Percentiles rank a stretch among this genome's conserved stretches.
phyloP scores from a whole-genome alignment of 2,329 filamentous ascomycete genomes.

The Alternaria incomplexa region DNA sequence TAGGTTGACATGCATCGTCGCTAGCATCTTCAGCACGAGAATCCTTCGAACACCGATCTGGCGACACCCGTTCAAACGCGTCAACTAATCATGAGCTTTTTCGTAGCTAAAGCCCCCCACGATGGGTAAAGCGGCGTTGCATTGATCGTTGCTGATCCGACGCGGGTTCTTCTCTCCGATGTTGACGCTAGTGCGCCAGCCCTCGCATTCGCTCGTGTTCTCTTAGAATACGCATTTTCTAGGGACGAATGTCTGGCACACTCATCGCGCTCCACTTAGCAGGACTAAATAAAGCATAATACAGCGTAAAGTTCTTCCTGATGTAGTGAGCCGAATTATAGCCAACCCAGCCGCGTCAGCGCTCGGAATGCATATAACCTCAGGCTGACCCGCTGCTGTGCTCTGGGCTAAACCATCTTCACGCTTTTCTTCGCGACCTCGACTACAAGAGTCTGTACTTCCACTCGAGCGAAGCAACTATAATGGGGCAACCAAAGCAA shows the following conservation, averaged over 20 bases:
- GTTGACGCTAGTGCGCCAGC: not conserved
- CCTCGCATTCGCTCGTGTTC: not conserved
- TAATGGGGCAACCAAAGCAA: not conserved
- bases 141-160: not conserved
- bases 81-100: not conserved
- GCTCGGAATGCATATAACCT: not conserved
- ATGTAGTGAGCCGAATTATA: not conserved
- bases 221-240: not conserved
- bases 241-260: not conserved
- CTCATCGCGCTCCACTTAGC: not conserved
- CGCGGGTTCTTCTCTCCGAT: not conserved
- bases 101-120: not conserved
- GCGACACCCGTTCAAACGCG: not conserved
- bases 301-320: not conserved
- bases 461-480: not conserved
- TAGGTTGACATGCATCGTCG: not conserved
- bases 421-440: not conserved
- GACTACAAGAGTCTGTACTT: rapidly evolving
- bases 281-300: not conserved
- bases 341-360: not conserved
- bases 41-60: not conserved
- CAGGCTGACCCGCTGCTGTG: not conserved
- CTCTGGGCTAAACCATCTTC: not conserved
- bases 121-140: not conserved
- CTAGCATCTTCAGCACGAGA: not conserved